Conservation (phyloP, 371 early-diverging fungal genomes). For the Actinomortierella ambigua region DNA sequence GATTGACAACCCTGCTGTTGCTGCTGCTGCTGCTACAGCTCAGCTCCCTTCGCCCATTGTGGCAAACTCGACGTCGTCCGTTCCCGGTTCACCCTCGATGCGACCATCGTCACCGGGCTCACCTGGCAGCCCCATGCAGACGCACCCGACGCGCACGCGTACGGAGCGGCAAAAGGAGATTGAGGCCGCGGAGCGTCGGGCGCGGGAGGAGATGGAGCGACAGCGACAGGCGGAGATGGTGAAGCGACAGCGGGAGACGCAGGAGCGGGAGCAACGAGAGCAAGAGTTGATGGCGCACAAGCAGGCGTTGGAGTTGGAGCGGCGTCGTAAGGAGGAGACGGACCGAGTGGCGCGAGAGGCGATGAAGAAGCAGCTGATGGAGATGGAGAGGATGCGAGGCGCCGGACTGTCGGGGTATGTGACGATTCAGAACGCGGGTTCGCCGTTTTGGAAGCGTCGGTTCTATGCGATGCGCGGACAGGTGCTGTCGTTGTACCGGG, state of each 20-base stretch:
- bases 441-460: constrained; percentile 56
- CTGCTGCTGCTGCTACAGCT: constrained; percentile 4
- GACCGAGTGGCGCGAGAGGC: constrained; percentile 39
- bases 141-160: constrained; percentile 18
- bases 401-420: constrained; percentile 48
- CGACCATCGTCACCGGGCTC: neutral
- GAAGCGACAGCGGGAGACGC: constrained; percentile 35
- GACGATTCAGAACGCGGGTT: constrained; percentile 48
- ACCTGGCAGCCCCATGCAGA: constrained; percentile 11
- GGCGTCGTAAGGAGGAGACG: constrained; percentile 33
- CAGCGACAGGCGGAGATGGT: constrained; percentile 29
- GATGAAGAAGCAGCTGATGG: constrained; percentile 42
- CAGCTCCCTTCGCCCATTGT: neutral
- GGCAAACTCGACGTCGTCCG: too few species aligned
- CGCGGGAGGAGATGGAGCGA: constrained; percentile 43
- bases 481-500: constrained; percentile 48
- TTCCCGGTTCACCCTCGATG: neutral
- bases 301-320: constrained; percentile 29
- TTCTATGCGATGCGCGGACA: constrained; percentile 53
- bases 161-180: constrained; percentile 40
- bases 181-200: constrained; percentile 30
- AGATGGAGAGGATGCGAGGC: constrained; percentile 30
- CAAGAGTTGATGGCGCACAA: constrained; percentile 31
- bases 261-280: constrained; percentile 41
- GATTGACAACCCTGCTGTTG: constrained; percentile 26